Evolutionary conservation across 768 basidiomycete genomes (phyloP).

Genomic region (Hypsizygus marmoreus): DNA sequence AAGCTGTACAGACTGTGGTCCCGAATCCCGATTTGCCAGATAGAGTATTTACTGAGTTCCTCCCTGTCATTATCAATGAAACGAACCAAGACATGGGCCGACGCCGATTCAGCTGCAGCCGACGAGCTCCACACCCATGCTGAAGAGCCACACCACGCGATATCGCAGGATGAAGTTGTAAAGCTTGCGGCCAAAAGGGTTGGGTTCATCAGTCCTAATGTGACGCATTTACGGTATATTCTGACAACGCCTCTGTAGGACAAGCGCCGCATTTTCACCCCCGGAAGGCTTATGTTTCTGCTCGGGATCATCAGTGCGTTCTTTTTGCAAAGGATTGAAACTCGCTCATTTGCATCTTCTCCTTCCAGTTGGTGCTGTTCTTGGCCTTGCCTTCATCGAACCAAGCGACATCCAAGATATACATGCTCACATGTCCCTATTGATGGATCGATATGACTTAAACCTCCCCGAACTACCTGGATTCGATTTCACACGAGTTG

Average conservation of each 20-base stretch:
- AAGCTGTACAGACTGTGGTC: too few species aligned
- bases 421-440: constrained; percentile 63
- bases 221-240: neutral
- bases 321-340: neutral
- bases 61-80: too few species aligned
- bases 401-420: constrained; percentile 68
- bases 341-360: constrained; percentile 5
- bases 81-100: constrained; percentile 12
- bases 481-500: constrained; percentile 68
- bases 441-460: constrained; percentile 74
- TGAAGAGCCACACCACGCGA: neutral
- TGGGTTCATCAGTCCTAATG: too few species aligned
- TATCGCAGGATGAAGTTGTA: constrained; percentile 17
- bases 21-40: too few species aligned
- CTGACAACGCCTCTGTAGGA: constrained; percentile 18
- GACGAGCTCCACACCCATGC: neutral
- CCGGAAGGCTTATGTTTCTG: constrained; percentile 67
- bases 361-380: constrained; percentile 58
- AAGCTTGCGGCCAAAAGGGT: constrained; percentile 21
- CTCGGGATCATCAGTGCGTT: constrained; percentile 61
- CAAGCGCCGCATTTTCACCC: constrained; percentile 28
- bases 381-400: constrained; percentile 68
- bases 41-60: too few species aligned
- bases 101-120: constrained; percentile 1
- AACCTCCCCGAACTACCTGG: constrained; percentile 62